phyloP scores from a whole-genome alignment of 139 green algal species.

The Chloropicon primus region DNA sequence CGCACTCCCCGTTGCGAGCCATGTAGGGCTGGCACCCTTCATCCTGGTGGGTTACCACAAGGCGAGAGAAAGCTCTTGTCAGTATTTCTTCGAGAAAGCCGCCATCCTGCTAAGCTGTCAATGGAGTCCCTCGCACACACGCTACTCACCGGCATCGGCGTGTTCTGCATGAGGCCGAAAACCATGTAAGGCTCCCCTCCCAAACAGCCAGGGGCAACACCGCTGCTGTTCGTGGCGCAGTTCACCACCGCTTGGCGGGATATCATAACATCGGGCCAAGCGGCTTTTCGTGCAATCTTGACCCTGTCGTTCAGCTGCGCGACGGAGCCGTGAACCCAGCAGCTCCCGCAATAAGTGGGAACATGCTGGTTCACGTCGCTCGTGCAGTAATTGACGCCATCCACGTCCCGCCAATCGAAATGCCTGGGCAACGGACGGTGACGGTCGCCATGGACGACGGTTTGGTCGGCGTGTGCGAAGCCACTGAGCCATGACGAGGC shows the following conservation, averaged over 20 bases:
- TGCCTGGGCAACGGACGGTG: neutral
- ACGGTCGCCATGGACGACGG: no score
- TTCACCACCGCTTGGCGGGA: slow-evolving; percentile 40
- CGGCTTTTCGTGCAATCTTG: slow-evolving; percentile 37
- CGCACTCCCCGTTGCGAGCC: neutral
- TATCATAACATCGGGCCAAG: slow-evolving; percentile 39
- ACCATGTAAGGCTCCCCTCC: neutral
- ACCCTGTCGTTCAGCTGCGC: slow-evolving; percentile 40
- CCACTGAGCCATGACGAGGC: no score
- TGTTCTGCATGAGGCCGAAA: neutral
- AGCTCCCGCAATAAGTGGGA: slow-evolving; percentile 36
- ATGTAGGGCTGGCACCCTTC: neutral
- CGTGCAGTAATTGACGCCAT: neutral
- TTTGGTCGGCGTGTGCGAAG: no score
- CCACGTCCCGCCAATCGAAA: neutral
- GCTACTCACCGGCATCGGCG: neutral
- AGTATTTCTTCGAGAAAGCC: no score
- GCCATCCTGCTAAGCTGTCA: no score
- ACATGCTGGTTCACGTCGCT: neutral
- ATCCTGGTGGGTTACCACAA: no score
- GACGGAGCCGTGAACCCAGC: slow-evolving; percentile 39
- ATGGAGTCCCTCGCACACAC: no score
- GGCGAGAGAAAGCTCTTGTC: no score
- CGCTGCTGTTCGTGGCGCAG: slow-evolving; percentile 17
- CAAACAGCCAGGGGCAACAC: neutral